A percentile compares a stretch with the other conserved stretches of the same genome.
phyloP scores from a whole-genome alignment of 129 eudicot species.

The Gnaphalium uliginosum region DNA sequence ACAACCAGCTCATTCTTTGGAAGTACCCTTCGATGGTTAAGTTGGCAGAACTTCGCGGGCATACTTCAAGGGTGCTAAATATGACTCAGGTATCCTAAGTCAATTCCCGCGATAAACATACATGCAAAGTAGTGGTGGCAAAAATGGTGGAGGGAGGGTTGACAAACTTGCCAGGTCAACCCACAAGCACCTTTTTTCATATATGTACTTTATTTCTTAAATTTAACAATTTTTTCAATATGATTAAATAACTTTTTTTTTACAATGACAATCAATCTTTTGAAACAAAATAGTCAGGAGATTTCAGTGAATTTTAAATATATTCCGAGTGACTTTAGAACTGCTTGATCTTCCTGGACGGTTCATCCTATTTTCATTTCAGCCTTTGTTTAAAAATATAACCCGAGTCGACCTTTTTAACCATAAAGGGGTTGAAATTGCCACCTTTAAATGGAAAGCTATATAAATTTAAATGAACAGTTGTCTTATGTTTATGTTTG shows the following conservation, averaged over 20 bases:
- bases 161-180: background rate
- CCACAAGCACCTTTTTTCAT: background rate
- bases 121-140: background rate
- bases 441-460: background rate
- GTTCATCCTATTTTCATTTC: too few species aligned
- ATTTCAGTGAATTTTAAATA: too few species aligned
- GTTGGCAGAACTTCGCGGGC: constrained; percentile 57
- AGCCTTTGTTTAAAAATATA: background rate
- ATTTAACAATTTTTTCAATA: too few species aligned
- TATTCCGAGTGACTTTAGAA: too few species aligned
- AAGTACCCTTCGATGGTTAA: constrained; percentile 69
- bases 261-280: too few species aligned
- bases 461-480: background rate
- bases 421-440: background rate
- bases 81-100: constrained; percentile 60
- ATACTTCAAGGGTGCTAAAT: constrained; percentile 58
- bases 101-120: background rate
- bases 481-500: background rate
- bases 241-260: too few species aligned
- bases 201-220: background rate
- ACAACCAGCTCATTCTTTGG: constrained; percentile 67
- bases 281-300: too few species aligned
- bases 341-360: too few species aligned
- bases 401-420: background rate
- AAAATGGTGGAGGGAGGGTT: background rate